Base-by-base conservation (phyloP, 345 rosid genomes). In the Eucalyptus urophylla region DNA sequence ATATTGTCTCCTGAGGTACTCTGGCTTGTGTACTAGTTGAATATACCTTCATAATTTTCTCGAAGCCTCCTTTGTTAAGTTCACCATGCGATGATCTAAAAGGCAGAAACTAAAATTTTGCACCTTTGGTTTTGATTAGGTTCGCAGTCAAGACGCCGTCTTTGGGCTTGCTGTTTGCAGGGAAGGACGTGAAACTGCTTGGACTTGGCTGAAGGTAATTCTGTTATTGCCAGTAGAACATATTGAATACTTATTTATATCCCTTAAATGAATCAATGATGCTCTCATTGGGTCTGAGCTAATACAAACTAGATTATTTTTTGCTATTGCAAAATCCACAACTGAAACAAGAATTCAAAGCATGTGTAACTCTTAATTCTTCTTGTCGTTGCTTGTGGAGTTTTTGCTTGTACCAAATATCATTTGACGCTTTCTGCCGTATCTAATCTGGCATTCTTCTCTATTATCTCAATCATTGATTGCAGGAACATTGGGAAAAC, bases 161-260 rank as follows among this genome's bases (percentile, higher is more conserved):
- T 94, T 67, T 91, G 99, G 97, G 87, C 94, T 98, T 49, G 90
- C 94, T 87, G 98, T 96, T 88, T 91, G 95, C 86, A 91, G 91
- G 89, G 97, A 97, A 95, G 99, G 99, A 83, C 95, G 99, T 88
- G 99, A 97, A 92, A 95, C 94, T 43, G 97, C 99, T 81, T 97
- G 99, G 99, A 91, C 90, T 88, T 98, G 99, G 99, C 92, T 98
- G 87, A 91, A 95, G 98, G 98, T 96, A 91, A 87, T 8, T 62
- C 65, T 50, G 33, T 86, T 22, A 4, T 69, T 31, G 31, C 45
- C 6, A 80, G 76, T 89, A 47, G 54, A 72, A 47, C 40, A 50
- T 72, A 15, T 50, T 5, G 47, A 45, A 51, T 25, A 72, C 47
- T 67, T 43, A 27, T 62, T 86, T 53, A 29, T 33, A 76, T 53